Conservation (phyloP, 139 green algal species). For the Limnomonas spitsbergensis region DNA sequence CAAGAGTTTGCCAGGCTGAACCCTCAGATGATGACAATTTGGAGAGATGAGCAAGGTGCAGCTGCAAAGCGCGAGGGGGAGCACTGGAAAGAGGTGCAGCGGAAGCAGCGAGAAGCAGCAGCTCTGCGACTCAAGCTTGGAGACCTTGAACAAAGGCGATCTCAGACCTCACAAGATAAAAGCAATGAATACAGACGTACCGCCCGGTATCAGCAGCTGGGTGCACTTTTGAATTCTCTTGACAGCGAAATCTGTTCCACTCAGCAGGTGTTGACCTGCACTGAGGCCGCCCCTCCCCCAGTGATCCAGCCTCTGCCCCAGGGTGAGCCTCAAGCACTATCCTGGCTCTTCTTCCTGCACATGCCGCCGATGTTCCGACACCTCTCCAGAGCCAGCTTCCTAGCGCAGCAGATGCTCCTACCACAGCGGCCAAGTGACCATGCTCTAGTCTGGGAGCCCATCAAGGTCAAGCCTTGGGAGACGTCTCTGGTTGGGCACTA, state of each 20-base stretch:
- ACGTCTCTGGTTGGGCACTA: neutral
- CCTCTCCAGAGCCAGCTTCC: constrained; percentile 34
- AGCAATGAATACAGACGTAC: neutral
- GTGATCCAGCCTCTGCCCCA: too few relatives aligned
- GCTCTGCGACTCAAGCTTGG: neutral
- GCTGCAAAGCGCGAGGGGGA: constrained; percentile 16
- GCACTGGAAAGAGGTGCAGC: constrained; percentile 44
- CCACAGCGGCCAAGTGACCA: constrained; percentile 32
- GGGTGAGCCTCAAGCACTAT: too few relatives aligned
- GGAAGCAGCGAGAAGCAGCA: constrained; percentile 27
- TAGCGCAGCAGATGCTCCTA: too few relatives aligned
- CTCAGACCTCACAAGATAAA: neutral
- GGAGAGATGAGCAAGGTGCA: constrained; percentile 17
- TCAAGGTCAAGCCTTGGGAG: too few relatives aligned
- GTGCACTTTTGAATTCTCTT: neutral
- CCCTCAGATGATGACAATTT: constrained; percentile 1
- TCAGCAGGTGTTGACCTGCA: neutral
- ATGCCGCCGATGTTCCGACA: constrained; percentile 28
- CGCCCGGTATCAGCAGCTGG: neutral
- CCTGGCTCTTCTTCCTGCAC: too few relatives aligned
- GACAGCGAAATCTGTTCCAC: neutral
- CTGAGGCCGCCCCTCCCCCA: constrained; percentile 17
- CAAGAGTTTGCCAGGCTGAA: constrained; percentile 18
- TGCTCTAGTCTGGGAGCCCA: neutral
- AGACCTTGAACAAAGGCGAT: too few relatives aligned